A percentile compares a stretch with the other conserved stretches of the same genome.
Evolutionary conservation across 2,329 filamentous ascomycete species (phyloP).

Genomic region (Apiospora rasikravindrae): DNA sequence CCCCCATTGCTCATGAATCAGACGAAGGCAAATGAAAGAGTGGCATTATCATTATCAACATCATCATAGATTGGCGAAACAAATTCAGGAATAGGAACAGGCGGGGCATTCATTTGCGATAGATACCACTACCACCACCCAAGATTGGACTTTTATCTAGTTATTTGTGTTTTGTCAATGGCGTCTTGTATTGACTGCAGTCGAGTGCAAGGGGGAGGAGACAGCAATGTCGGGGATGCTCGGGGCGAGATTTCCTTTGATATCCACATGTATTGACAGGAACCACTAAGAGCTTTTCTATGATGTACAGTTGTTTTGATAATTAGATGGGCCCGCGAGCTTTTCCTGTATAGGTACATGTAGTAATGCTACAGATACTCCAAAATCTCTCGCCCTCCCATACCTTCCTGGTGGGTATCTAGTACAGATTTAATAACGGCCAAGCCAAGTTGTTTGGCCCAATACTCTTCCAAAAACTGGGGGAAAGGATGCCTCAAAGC

Average conservation of each 20-base stretch:
- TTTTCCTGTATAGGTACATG: background rate
- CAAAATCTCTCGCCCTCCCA: background rate
- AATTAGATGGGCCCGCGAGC: background rate
- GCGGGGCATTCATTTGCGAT: conserved; percentile 7
- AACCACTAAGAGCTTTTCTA: background rate
- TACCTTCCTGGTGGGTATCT: background rate
- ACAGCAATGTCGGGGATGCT: background rate
- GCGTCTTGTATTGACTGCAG: background rate
- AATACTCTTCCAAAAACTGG: background rate
- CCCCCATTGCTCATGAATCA: background rate
- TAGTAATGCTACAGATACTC: conserved; percentile 9
- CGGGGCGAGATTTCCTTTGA: background rate
- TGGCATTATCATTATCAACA: conserved; percentile 3
- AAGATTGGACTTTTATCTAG: conserved; percentile 18
- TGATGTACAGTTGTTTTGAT: background rate
- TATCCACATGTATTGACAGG: background rate
- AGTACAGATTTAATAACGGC: background rate
- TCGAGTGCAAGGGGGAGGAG: background rate
- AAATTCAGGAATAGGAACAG: conserved; percentile 15
- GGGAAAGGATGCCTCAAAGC: background rate
- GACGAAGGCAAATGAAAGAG: conserved; percentile 8
- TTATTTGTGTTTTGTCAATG: background rate
- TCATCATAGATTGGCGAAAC: conserved; percentile 16
- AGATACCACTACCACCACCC: conserved; percentile 19
- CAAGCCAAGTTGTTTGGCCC: background rate